Percentiles rank a stretch among this genome's conserved stretches.
phyloP scores from a whole-genome alignment of 208 protist species.

The Leishmania guyanensis region DNA sequence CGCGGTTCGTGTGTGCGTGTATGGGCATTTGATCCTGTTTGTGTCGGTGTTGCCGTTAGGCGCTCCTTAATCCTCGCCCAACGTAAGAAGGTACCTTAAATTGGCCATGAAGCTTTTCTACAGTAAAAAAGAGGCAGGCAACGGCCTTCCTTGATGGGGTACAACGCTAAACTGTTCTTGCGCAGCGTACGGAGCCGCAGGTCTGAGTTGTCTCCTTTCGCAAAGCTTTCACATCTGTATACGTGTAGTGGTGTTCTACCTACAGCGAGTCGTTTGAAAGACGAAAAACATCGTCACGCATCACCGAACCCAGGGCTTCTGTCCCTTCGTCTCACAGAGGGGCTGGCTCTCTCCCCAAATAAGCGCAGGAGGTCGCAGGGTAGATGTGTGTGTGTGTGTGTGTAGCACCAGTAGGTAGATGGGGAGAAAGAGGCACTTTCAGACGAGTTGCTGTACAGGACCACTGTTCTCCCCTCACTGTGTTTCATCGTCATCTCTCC shows the following conservation, averaged over 20 bases:
- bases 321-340: background rate
- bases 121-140: background rate
- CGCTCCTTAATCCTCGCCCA: background rate
- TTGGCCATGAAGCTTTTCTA: background rate
- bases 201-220: background rate
- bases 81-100: slow-evolving; percentile 3
- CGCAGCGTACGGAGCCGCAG: background rate
- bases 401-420: background rate
- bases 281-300: background rate
- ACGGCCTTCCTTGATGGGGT: background rate
- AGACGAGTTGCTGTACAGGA: background rate
- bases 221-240: background rate
- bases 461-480: background rate
- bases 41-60: background rate
- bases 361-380: background rate
- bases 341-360: background rate
- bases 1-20: background rate
- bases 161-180: background rate
- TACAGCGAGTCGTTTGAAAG: background rate
- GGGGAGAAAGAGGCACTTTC: background rate
- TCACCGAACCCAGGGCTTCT: background rate
- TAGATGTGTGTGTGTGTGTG: too few relatives aligned
- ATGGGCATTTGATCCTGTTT: background rate
- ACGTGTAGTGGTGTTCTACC: background rate
- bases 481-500: background rate